Evolutionary conservation across 2,329 filamentous ascomycete genomes (phyloP).

Genomic region (Fusarium robinianum): DNA sequence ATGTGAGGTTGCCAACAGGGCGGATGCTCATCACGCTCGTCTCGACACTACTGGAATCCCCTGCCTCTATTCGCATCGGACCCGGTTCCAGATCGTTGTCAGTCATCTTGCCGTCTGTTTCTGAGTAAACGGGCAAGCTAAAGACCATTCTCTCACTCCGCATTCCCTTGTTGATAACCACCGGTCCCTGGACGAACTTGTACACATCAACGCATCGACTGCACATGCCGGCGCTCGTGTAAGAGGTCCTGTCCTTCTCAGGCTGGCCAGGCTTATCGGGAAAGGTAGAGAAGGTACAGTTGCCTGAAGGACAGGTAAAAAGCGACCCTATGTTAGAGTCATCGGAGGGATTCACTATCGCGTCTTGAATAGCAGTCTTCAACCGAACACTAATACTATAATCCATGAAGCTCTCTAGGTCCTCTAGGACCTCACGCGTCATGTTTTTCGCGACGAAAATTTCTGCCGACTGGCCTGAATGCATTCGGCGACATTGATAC

Average conservation of each 20-base stretch:
- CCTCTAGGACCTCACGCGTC: not conserved
- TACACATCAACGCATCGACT: constrained; percentile 3
- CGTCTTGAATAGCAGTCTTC: constrained; percentile 3
- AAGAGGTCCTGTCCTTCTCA: not conserved
- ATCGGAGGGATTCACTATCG: constrained; percentile 2
- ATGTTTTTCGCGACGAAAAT: not conserved
- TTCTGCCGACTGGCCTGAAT: not conserved
- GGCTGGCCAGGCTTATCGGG: constrained; percentile 1
- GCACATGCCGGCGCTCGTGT: constrained; percentile 9
- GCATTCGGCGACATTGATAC: not conserved
- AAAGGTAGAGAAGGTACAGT: constrained; percentile 3
- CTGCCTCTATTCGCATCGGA: no score
- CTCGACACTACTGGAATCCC: no score
- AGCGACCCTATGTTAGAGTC: not conserved
- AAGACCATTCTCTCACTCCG: no score
- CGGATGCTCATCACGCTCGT: no score
- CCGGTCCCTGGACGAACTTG: not conserved
- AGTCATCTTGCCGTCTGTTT: no score
- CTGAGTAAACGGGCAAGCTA: not conserved
- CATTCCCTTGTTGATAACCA: no score
- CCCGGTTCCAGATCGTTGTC: no score
- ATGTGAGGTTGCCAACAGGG: not conserved
- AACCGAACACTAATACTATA: not conserved
- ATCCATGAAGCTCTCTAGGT: not conserved
- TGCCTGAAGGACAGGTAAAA: constrained; percentile 1